Evolutionary conservation across 1,284 basidiomycete species (phyloP), one percentile per base, ranked within the genome.

Genomic region (Trametes pubescens): DNA sequence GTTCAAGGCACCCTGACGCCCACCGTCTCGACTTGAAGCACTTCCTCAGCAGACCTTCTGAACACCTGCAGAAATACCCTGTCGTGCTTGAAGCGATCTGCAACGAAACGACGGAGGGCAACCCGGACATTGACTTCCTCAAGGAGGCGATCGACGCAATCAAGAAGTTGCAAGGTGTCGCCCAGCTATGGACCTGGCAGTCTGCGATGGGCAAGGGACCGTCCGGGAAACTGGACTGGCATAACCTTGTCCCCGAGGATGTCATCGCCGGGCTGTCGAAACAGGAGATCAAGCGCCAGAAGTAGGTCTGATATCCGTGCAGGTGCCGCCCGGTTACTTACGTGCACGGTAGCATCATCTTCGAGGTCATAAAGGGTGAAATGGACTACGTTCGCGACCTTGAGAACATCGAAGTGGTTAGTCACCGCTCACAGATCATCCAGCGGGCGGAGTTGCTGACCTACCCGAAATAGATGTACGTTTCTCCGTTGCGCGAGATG

Each of bases 311-410:
- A 7, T 16, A 44, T 46, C 26, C 16, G 3, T 10, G 44, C 11
- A 21, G n/a, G 24, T 14, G 26, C n/a, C 13, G 32, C 18, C 14
- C 51, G 11, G 22, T 16, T 24, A 21, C 26, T 55, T 35, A 65
- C n/a, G 10, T 61, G 37, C 53, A 43, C 51, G 32, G 21, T 64
- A 95, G 94, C 47, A 88, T 93, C 69, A 96, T 99, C 54, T 97
- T 96, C 72, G 97, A 99, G 78, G 81, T 99, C 53, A 97, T 99
- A 74, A 92, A 96, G 73, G 93, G 92, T 62, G 97, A 99, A 79
- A 96, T 97, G 90, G 88, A 90, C 57, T 99, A 98, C 75, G 93
- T 98, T 13, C 90, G 90, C 62, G 98, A 99, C 81, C 79, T 99
- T 32, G 92, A 96, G 73, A 91, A 92, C 59, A 91, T 99, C 61